Evolutionary conservation across 2,329 filamentous ascomycete species (phyloP).

Genomic region (Alternaria sp.): DNA sequence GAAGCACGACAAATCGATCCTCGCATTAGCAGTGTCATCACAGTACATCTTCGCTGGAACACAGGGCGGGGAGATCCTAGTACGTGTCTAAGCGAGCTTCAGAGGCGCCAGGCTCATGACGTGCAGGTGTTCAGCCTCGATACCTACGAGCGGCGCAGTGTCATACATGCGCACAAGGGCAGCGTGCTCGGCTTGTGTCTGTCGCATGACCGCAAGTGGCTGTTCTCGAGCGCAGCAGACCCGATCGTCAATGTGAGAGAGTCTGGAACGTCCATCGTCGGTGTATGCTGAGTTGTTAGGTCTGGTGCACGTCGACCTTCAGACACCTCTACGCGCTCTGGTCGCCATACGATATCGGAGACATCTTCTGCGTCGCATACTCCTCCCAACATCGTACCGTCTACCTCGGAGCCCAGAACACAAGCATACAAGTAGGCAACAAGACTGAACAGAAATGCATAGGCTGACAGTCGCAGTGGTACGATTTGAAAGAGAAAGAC

Average conservation of each 20-base stretch:
- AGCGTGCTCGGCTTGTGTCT: conserved; percentile 87
- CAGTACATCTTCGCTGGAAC: conserved; percentile 89
- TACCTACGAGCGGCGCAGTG: conserved; percentile 80
- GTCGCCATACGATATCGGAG: conserved; percentile 90
- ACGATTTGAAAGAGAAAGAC: conserved; percentile 70
- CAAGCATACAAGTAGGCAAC: conserved; percentile 67
- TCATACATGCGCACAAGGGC: conserved; percentile 87
- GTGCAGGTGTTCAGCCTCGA: conserved; percentile 78
- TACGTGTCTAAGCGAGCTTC: conserved; percentile 42
- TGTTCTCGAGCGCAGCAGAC: conserved; percentile 94
- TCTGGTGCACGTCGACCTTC: conserved; percentile 83
- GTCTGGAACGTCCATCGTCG: too few relatives aligned
- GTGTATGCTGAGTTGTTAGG: conserved; percentile 45
- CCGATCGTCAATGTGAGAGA: conserved; percentile 79
- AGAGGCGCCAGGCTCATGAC: conserved; percentile 17
- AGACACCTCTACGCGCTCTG: conserved; percentile 86
- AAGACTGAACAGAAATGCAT: not conserved
- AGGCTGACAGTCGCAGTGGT: conserved; percentile 66
- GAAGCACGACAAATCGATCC: conserved; percentile 77
- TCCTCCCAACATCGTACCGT: conserved; percentile 79
- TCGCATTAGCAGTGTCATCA: conserved; percentile 81
- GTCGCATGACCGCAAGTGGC: conserved; percentile 72
- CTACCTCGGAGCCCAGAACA: conserved; percentile 93
- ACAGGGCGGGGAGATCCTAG: conserved; percentile 89
- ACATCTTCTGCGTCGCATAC: conserved; percentile 94